Percentiles rank a stretch among this genome's conserved stretches.
Evolutionary conservation across 2,329 filamentous ascomycete species (phyloP).

Genomic region (Arthrobotrys iridis): DNA sequence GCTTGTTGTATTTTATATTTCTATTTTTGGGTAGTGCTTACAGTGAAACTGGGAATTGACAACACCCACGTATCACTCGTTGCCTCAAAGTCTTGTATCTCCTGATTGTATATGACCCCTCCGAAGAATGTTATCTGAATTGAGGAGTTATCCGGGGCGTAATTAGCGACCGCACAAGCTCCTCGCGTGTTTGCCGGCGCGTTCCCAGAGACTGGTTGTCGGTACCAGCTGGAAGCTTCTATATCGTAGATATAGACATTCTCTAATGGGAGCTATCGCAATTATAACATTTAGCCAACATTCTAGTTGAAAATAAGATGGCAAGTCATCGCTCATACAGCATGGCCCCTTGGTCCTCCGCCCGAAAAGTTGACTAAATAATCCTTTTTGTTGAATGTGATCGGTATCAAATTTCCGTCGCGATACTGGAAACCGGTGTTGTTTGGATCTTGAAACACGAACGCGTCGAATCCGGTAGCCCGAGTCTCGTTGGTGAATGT

Average conservation of each 20-base stretch:
- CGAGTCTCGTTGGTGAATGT: conserved; percentile 22
- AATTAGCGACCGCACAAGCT: conserved; percentile 23
- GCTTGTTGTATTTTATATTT: too few species aligned
- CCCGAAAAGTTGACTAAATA: conserved; percentile 32
- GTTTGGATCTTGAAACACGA: background rate
- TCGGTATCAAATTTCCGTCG: conserved; percentile 30
- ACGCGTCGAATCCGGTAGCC: background rate
- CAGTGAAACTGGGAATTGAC: conserved; percentile 35
- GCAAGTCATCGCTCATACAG: background rate
- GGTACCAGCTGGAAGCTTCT: conserved; percentile 20
- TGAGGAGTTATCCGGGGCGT: conserved; percentile 31
- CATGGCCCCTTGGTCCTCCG: conserved; percentile 19
- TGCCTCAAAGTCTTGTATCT: background rate
- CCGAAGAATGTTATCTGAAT: conserved; percentile 32
- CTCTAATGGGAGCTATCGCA: conserved; percentile 2
- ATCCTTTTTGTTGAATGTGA: conserved; percentile 21
- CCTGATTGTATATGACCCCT: background rate
- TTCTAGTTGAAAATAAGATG: background rate
- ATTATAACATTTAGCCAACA: background rate
- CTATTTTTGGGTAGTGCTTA: background rate
- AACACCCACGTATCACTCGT: conserved; percentile 28
- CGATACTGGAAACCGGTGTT: conserved; percentile 17
- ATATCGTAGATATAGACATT: conserved; percentile 46
- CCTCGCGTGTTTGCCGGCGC: background rate
- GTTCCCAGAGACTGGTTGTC: conserved; percentile 21